Evolutionary conservation across 2,329 filamentous ascomycete species (phyloP), one percentile per base, ranked within the genome.

Genomic region (Talaromyces sp.): DNA sequence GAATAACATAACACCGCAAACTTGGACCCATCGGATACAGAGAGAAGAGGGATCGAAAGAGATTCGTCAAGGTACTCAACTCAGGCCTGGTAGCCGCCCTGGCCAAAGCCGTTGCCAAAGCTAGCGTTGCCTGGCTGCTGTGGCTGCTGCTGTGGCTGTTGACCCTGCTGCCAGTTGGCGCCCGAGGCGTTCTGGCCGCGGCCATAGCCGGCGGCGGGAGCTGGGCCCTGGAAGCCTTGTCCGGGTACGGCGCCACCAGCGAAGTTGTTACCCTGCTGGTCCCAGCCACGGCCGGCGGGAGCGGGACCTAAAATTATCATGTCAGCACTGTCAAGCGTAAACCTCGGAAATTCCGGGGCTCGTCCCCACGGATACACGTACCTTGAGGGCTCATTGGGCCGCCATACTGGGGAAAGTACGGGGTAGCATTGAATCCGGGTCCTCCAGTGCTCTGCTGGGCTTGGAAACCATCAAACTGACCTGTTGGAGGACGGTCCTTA

Each of bases 321-420:
- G 35, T 55, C 26, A 55, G 53, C 53, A 43, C 21, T 17, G 31
- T n/a, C n/a, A n/a, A n/a, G n/a, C n/a, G n/a, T 35, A 24, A 52
- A 41, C 3, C 35, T 19, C 10, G 52, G 52, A n/a, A 31, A 54
- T 11, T 7, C 52, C 10, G 26, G 51, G 24, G 9, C 51, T 21
- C 17, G 29, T 27, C 24, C n/a, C 35, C 14, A 8, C 14, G 5
- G 5, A 38, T 38, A n/a, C 9, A 53, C 57, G 43, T 49, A 80
- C 80, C 81, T 81, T 82, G 80, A 70, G 82, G 82, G 73, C 82
- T 88, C 82, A 88, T 87, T 27, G 83, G 81, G 66, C 79, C 80
- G 73, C 89, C 89, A 73, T 98, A 98, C 78, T 98, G 95, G 67
- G 93, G 92, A 77, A 97, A 98, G 81, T 91, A 97, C 38, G 82